Conservation (phyloP, 2,329 filamentous ascomycete genomes). For the Nemania sp. region DNA sequence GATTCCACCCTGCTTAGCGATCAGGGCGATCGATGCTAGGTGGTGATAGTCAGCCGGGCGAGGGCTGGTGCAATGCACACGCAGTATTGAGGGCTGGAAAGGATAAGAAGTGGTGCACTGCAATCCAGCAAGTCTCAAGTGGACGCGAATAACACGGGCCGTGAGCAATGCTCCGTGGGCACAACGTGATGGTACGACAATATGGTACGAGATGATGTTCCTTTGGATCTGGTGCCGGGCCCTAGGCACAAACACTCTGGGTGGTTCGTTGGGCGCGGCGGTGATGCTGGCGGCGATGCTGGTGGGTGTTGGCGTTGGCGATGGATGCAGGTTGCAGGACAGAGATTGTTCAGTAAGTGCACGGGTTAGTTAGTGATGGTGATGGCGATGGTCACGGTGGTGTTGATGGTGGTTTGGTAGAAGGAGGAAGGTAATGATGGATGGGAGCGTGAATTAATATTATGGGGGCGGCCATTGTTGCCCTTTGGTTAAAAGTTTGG, state of each 20-base stretch:
- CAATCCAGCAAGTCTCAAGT: slow-evolving; percentile 1
- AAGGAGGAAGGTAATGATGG: slow-evolving; percentile 30
- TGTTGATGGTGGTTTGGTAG: slow-evolving; percentile 22
- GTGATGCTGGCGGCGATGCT: slow-evolving; percentile 26
- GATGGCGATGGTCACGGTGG: slow-evolving; percentile 25
- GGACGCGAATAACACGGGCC: too few species aligned
- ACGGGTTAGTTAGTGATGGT: slow-evolving; percentile 20
- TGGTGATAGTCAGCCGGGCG: slow-evolving; percentile 21
- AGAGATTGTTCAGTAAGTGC: slow-evolving; percentile 14
- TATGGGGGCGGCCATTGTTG: slow-evolving; percentile 44
- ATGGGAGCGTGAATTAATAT: slow-evolving; percentile 36
- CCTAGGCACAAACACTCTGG: neutral
- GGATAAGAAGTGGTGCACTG: slow-evolving; percentile 5
- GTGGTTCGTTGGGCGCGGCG: slow-evolving; percentile 7
- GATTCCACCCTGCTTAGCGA: slow-evolving; percentile 24
- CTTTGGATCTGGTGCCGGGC: slow-evolving; percentile 7
- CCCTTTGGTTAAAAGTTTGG: slow-evolving; percentile 40
- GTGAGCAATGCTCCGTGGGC: too few species aligned
- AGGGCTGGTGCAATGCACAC: slow-evolving; percentile 15
- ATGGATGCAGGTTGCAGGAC: slow-evolving; percentile 23
- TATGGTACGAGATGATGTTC: neutral
- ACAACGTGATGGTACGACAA: too few species aligned
- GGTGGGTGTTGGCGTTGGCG: slow-evolving; percentile 21
- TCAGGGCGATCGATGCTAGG: slow-evolving; percentile 19
- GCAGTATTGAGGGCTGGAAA: slow-evolving; percentile 15